Evolutionary conservation across 2,329 filamentous ascomycete species (phyloP).

Genomic region (Phaeosphaeria sp.): DNA sequence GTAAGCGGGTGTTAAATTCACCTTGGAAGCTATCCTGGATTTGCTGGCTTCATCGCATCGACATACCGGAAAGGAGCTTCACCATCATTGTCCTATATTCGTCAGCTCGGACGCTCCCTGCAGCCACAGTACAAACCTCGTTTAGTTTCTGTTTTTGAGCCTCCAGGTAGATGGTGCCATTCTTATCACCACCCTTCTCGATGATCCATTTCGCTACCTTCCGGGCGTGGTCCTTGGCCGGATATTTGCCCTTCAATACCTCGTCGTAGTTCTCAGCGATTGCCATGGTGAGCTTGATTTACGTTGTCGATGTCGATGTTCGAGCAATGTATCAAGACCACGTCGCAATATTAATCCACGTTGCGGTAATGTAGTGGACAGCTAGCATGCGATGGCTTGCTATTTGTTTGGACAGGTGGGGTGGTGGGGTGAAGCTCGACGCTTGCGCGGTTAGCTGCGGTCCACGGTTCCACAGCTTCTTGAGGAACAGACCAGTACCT

Average conservation of each 20-base stretch:
- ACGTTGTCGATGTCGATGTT: not conserved
- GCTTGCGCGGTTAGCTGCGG: slow-evolving; percentile 33
- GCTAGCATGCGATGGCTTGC: slow-evolving; percentile 1
- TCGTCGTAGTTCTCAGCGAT: slow-evolving; percentile 43
- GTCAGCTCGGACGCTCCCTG: slow-evolving; percentile 8
- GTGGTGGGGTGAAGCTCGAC: slow-evolving; percentile 30
- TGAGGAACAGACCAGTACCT: slow-evolving; percentile 26
- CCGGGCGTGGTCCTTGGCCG: slow-evolving; percentile 84
- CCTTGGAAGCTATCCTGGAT: not conserved
- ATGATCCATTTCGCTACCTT: slow-evolving; percentile 82
- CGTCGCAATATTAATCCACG: not conserved
- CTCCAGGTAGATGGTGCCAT: slow-evolving; percentile 86
- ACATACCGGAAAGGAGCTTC: slow-evolving; percentile 77
- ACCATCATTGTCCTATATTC: slow-evolving; percentile 75
- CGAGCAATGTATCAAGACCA: not conserved
- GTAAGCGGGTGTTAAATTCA: not conserved
- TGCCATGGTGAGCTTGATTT: slow-evolving; percentile 26
- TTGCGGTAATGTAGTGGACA: not conserved
- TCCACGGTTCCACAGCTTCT: slow-evolving; percentile 11
- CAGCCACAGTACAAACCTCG: slow-evolving; percentile 58
- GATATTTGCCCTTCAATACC: slow-evolving; percentile 67
- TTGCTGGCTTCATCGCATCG: not conserved
- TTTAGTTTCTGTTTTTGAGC: slow-evolving; percentile 79
- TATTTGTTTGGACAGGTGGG: slow-evolving; percentile 28
- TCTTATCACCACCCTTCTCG: slow-evolving; percentile 66